A percentile compares a stretch with the other conserved stretches of the same genome.
Conservation (phyloP, 1,284 basidiomycete genomes). For the Moniliella sp. region DNA sequence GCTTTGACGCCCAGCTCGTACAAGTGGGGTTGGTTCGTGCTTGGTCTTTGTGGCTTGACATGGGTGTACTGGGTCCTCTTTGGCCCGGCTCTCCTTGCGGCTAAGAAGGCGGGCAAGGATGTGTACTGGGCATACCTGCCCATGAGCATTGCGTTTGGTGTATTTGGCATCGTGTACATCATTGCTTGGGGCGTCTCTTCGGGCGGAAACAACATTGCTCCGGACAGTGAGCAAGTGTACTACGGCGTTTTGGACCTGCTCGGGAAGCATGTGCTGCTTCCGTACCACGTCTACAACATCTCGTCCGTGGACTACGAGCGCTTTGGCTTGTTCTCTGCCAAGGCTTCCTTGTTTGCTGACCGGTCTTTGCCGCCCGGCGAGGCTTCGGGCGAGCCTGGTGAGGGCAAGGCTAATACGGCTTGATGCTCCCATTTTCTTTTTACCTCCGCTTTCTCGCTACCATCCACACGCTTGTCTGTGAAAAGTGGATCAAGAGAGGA, state of each 20-base stretch:
- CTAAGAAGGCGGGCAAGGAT: not conserved
- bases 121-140: not conserved
- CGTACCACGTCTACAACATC: conserved; percentile 19
- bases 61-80: not conserved
- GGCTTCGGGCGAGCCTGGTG: too few relatives aligned
- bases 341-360: too few relatives aligned
- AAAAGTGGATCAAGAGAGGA: too few relatives aligned
- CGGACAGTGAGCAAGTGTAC: conserved; percentile 39
- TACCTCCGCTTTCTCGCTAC: too few relatives aligned
- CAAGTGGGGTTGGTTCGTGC: conserved; percentile 39
- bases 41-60: too few relatives aligned
- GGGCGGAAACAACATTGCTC: conserved; percentile 39
- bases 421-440: too few relatives aligned
- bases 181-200: conserved; percentile 40
- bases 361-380: too few relatives aligned
- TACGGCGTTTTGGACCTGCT: conserved; percentile 44
- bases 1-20: conserved; percentile 39
- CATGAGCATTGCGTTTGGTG: conserved; percentile 24
- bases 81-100: not conserved
- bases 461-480: too few relatives aligned
- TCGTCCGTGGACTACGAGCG: conserved; percentile 14
- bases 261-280: conserved; percentile 35
- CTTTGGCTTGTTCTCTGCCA: too few relatives aligned
- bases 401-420: too few relatives aligned
- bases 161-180: conserved; percentile 41